Evolutionary conservation across 129 eudicot species (phyloP).

Genomic region (Solidago caesia): DNA sequence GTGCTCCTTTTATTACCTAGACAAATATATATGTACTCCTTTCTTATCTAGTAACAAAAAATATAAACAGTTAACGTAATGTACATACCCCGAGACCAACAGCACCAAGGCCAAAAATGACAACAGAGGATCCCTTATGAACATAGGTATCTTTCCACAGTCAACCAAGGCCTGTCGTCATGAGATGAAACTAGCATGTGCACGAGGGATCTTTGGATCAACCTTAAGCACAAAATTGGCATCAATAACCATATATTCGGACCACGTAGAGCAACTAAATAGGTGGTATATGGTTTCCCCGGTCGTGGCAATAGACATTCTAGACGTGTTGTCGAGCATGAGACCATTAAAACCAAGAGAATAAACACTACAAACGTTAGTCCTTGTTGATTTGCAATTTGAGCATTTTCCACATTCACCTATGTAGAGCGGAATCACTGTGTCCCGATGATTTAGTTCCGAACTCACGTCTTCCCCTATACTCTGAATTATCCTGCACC

Average conservation of each 20-base stretch:
- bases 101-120: conserved; percentile 60
- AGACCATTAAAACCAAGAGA: conserved; percentile 35
- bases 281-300: conserved; percentile 44
- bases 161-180: conserved; percentile 64
- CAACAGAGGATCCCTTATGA: conserved; percentile 50
- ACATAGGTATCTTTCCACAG: conserved; percentile 42
- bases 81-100: conserved; percentile 63
- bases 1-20: conserved; percentile 53
- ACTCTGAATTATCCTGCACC: conserved; percentile 51
- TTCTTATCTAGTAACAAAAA: neutral
- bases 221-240: conserved; percentile 43
- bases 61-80: neutral
- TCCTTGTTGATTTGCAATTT: conserved; percentile 45
- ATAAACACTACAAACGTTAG: conserved; percentile 46
- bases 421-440: conserved; percentile 55
- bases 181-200: conserved; percentile 54
- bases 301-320: conserved; percentile 39
- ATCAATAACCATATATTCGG: conserved; percentile 49
- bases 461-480: conserved; percentile 40
- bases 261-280: conserved; percentile 57
- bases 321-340: conserved; percentile 54
- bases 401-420: conserved; percentile 59
- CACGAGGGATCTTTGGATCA: conserved; percentile 41
- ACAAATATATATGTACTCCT: neutral
- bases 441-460: conserved; percentile 40